Percentiles rank a stretch among this genome's conserved stretches.
phyloP scores from a whole-genome alignment of 352 stramenopile species.

The Phytophthora uliginosa region DNA sequence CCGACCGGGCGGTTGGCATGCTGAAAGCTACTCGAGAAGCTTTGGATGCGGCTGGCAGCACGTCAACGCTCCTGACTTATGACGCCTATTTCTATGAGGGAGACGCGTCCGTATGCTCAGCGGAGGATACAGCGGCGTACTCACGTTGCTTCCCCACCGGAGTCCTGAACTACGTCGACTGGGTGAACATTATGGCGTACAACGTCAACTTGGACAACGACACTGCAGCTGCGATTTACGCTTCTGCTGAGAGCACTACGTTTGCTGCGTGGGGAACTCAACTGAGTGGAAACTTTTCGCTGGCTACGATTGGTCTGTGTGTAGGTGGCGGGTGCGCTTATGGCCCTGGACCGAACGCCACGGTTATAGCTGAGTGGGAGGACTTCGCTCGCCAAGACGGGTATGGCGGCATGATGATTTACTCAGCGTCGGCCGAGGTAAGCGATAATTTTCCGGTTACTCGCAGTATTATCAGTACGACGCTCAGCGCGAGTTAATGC shows the following conservation, averaged over 20 bases:
- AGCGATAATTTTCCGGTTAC: conserved; percentile 43
- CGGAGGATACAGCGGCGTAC: conserved; percentile 47
- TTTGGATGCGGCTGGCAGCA: conserved; percentile 40
- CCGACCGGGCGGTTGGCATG: conserved; percentile 51
- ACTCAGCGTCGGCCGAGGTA: conserved; percentile 68
- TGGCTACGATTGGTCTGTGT: conserved; percentile 72
- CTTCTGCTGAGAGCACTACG: conserved; percentile 56
- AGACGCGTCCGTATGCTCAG: conserved; percentile 66
- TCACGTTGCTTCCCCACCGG: conserved; percentile 68
- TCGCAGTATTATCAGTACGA: conserved; percentile 49
- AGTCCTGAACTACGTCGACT: conserved; percentile 70
- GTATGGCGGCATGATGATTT: conserved; percentile 83
- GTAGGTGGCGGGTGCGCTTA: conserved; percentile 62
- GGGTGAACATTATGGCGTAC: conserved; percentile 90
- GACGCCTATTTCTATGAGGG: conserved; percentile 79
- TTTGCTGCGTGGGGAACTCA: conserved; percentile 65
- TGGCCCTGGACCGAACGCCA: conserved; percentile 66
- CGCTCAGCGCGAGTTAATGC: not conserved
- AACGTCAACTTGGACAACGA: conserved; percentile 66
- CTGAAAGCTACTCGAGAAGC: conserved; percentile 59
- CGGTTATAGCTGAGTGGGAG: conserved; percentile 65
- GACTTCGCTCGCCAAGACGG: conserved; percentile 40
- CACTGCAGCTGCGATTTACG: conserved; percentile 61
- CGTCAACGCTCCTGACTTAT: conserved; percentile 68
- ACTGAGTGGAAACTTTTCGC: conserved; percentile 54